Percentiles rank a stretch among this genome's conserved stretches.
Evolutionary conservation across 306 rosid genomes (phyloP).

Genomic region (Trichosanthes truncata): DNA sequence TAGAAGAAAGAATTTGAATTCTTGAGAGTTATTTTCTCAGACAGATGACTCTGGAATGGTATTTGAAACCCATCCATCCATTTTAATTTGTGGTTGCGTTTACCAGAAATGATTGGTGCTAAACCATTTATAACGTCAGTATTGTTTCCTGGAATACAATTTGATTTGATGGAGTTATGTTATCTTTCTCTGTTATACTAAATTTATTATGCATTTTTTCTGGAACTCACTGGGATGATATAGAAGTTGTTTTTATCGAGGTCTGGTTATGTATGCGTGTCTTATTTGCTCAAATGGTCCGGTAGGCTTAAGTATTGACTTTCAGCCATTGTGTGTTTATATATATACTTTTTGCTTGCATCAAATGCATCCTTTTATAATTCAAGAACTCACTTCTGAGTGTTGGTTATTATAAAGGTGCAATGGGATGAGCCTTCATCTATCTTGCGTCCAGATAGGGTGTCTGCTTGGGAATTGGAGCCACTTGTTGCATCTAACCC

Average conservation of each 20-base stretch:
- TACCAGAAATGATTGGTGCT: not conserved
- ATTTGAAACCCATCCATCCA: not conserved
- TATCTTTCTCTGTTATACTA: not conserved
- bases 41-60: not conserved
- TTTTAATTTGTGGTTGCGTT: not conserved
- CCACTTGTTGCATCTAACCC: slow-evolving; percentile 67
- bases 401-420: slow-evolving; percentile 41
- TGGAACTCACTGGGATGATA: not conserved
- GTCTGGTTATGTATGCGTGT: not conserved
- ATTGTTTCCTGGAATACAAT: not conserved
- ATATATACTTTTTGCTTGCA: not conserved
- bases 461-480: slow-evolving; percentile 96
- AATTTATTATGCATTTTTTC: not conserved
- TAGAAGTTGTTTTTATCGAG: not conserved
- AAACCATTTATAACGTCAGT: not conserved
- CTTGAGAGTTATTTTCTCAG: not conserved
- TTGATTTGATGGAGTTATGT: not conserved
- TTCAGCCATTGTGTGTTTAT: not conserved
- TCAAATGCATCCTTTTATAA: not conserved
- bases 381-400: not conserved
- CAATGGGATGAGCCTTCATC: slow-evolving; percentile 99
- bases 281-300: not conserved
- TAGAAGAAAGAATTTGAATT: not conserved
- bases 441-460: slow-evolving; percentile 87
- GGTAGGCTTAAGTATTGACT: not conserved